These are phyloP conservation scores for Gilbertella persicaria DNA, from an alignment of 371 early-diverging fungal species.

Conservation along the genomic window DNA sequence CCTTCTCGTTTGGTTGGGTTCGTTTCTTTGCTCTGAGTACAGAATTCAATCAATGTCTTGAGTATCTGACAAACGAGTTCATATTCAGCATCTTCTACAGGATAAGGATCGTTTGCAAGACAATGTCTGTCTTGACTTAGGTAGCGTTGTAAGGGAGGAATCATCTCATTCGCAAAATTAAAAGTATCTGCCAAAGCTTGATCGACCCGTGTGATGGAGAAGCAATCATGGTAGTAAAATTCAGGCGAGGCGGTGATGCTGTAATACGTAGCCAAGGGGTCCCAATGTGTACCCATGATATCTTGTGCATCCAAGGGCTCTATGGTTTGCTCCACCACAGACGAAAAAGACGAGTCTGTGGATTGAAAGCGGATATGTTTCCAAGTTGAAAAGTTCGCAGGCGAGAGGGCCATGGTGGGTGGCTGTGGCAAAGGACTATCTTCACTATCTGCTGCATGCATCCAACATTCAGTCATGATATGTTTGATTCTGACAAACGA, in stretches of 20 bases:
- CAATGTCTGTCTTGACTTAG: constrained; percentile 2
- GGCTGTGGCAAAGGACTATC: constrained; percentile 1
- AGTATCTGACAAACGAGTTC: constrained; percentile 5
- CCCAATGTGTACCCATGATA: not conserved
- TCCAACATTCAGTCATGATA: constrained; percentile 52
- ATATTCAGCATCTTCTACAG: not conserved
- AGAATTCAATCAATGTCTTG: constrained; percentile 49
- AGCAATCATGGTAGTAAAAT: constrained; percentile 46
- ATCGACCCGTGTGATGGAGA: constrained; percentile 38
- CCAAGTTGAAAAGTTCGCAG: not conserved
- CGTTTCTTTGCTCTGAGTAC: constrained; percentile 44
- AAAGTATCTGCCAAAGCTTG: constrained; percentile 28
- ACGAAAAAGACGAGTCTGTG: constrained; percentile 1
- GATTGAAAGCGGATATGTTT: constrained; percentile 11
- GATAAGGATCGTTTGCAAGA: not conserved
- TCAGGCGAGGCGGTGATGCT: constrained; percentile 35
- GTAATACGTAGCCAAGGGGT: constrained; percentile 1
- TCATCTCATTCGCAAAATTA: constrained; percentile 38
- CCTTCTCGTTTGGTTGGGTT: constrained; percentile 49
- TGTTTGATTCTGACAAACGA: constrained; percentile 51
- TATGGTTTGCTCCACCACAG: not conserved
- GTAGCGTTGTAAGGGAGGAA: constrained; percentile 33
- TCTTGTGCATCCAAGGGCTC: not conserved
- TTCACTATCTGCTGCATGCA: constrained; percentile 38
- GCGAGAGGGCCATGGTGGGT: not conserved